phyloP scores from a whole-genome alignment of 495 filamentous ascomycete species.

The Rostrohypoxylon terebratum region DNA sequence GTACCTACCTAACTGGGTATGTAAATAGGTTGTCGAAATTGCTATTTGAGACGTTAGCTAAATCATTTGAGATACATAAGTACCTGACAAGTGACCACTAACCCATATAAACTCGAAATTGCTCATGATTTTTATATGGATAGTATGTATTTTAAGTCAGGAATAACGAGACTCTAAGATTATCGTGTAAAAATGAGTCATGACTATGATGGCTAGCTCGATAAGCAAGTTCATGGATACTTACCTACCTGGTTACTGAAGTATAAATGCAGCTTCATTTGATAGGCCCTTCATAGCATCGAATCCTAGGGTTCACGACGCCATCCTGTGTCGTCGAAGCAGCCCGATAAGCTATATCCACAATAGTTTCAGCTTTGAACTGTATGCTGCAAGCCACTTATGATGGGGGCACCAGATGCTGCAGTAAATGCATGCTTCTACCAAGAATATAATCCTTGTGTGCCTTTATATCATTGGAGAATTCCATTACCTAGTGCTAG shows the following conservation, averaged over 20 bases:
- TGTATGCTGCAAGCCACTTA: not conserved
- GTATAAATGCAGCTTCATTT: not conserved
- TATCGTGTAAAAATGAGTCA: not conserved
- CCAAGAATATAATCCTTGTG: not conserved
- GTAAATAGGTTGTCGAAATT: too few relatives aligned
- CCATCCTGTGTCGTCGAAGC: not conserved
- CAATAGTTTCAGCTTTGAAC: not conserved
- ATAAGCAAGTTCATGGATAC: not conserved
- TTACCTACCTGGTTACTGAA: too few relatives aligned
- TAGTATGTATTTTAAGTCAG: too few relatives aligned
- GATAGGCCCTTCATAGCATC: not conserved
- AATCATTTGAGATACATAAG: too few relatives aligned
- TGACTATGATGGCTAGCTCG: not conserved
- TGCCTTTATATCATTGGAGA: not conserved
- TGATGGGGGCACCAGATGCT: not conserved
- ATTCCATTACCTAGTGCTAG: not conserved
- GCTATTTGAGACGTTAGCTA: too few relatives aligned
- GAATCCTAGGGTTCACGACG: not conserved
- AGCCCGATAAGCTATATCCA: not conserved
- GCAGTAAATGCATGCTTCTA: not conserved
- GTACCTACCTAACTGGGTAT: too few relatives aligned
- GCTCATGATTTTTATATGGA: too few relatives aligned
- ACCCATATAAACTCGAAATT: too few relatives aligned
- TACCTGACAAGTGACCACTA: too few relatives aligned
- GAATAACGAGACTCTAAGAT: not conserved